A percentile compares a stretch with the other conserved stretches of the same genome.
Conservation (phyloP, 805 yeast genomes). For the Candida vartiovaarae region DNA sequence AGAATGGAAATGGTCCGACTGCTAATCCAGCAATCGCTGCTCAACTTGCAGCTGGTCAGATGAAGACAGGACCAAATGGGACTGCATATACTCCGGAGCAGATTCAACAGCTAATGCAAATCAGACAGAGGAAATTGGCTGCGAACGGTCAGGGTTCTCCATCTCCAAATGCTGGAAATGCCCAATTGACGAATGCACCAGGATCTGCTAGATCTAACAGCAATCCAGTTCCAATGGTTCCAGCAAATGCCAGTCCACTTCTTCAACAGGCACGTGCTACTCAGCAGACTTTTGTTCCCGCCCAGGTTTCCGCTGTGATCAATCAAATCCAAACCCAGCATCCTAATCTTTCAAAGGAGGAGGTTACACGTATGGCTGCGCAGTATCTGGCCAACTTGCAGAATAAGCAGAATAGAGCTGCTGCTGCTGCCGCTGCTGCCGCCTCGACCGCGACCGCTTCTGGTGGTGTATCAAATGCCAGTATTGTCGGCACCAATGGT, state of each 20-base stretch:
- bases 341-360: slow-evolving; percentile 55
- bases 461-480: slow-evolving; percentile 13
- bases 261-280: neutral
- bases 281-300: slow-evolving; percentile 37
- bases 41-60: slow-evolving; percentile 1
- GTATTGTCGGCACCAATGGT: neutral
- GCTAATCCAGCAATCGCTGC: slow-evolving; percentile 2
- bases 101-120: slow-evolving; percentile 47
- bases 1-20: neutral
- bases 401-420: slow-evolving; percentile 11
- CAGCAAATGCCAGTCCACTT: neutral
- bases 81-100: slow-evolving; percentile 56
- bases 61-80: slow-evolving; percentile 36
- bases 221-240: slow-evolving; percentile 12
- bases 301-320: slow-evolving; percentile 60
- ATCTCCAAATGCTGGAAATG: slow-evolving; percentile 11
- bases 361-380: slow-evolving; percentile 61
- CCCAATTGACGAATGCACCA: slow-evolving; percentile 6
- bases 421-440: neutral
- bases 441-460: neutral
- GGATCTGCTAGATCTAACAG: slow-evolving; percentile 16
- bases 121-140: slow-evolving; percentile 22
- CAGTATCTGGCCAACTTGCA: slow-evolving; percentile 53
- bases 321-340: slow-evolving; percentile 59
- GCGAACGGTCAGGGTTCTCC: slow-evolving; percentile 12